Evolutionary conservation across 371 early-diverging fungal species (phyloP).

Genomic region (Parasitella parasitica): DNA sequence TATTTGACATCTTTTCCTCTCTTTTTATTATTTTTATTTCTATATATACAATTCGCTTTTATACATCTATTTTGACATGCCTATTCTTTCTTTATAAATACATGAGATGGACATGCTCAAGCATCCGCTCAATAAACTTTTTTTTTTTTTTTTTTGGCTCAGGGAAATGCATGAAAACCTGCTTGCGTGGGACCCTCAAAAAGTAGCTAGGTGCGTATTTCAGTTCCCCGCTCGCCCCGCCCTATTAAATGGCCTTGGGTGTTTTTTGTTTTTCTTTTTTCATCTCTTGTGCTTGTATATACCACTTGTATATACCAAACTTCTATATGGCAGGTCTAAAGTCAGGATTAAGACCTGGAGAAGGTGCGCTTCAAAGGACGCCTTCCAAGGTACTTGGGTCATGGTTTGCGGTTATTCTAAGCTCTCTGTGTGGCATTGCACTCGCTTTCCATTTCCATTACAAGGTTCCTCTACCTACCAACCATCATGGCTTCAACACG

Average conservation of each 20-base stretch:
- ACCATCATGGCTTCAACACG: slow-evolving; percentile 35
- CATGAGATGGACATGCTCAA: neutral
- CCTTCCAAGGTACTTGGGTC: slow-evolving; percentile 3
- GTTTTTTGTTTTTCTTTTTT: neutral
- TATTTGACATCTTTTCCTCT: neutral
- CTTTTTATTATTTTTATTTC: neutral
- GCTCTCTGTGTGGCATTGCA: slow-evolving; percentile 22
- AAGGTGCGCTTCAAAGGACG: slow-evolving; percentile 10
- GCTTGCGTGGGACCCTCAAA: no score
- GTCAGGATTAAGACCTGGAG: neutral
- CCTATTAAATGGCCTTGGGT: neutral
- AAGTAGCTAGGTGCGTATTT: no score
- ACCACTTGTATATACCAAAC: no score
- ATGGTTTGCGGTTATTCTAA: slow-evolving; percentile 10
- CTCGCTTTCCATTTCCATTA: slow-evolving; percentile 41
- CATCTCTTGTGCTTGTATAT: neutral
- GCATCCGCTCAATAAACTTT: neutral
- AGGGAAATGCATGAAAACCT: no score
- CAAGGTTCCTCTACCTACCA: slow-evolving; percentile 42
- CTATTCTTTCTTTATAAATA: neutral
- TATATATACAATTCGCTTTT: neutral
- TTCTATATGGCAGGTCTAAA: slow-evolving; percentile 10
- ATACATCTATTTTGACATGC: neutral
- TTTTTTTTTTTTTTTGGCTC: no score
- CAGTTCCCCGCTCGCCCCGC: no score